These are phyloP conservation scores for Penicillium parvum DNA, from an alignment of 495 filamentous ascomycete species.

Conservation along the genomic window DNA sequence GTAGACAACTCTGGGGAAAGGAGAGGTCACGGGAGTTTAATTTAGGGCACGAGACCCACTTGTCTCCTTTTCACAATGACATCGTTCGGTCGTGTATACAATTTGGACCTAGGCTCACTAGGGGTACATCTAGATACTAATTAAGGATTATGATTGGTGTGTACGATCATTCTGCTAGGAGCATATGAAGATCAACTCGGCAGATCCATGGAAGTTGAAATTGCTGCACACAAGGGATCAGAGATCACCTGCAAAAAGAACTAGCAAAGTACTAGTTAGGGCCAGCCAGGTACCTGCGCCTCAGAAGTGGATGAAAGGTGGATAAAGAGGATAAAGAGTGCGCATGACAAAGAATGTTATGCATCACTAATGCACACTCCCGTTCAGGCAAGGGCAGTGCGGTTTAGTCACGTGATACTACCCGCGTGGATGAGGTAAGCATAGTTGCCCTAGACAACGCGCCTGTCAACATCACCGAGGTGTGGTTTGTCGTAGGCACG, in stretches of 20 bases:
- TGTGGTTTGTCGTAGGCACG: background rate
- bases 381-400: background rate
- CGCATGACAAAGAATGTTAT: background rate
- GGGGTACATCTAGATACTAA: no score
- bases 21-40: slow-evolving; percentile 30
- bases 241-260: no score
- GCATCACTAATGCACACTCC: background rate
- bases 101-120: no score
- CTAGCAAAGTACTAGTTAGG: no score
- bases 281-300: slow-evolving; percentile 2
- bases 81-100: no score
- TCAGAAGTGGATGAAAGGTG: background rate
- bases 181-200: background rate
- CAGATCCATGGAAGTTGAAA: background rate
- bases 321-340: no score
- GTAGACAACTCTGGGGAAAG: slow-evolving; percentile 31
- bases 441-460: slow-evolving; percentile 23
- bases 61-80: slow-evolving; percentile 23
- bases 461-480: slow-evolving; percentile 10
- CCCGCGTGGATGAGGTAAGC: slow-evolving; percentile 12
- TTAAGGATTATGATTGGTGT: background rate
- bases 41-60: slow-evolving; percentile 22
- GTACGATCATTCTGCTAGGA: background rate
- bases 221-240: background rate
- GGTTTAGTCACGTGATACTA: slow-evolving; percentile 1